phyloP scores from a whole-genome alignment of 257 asterid genomes.

The Buddleja alternifolia region DNA sequence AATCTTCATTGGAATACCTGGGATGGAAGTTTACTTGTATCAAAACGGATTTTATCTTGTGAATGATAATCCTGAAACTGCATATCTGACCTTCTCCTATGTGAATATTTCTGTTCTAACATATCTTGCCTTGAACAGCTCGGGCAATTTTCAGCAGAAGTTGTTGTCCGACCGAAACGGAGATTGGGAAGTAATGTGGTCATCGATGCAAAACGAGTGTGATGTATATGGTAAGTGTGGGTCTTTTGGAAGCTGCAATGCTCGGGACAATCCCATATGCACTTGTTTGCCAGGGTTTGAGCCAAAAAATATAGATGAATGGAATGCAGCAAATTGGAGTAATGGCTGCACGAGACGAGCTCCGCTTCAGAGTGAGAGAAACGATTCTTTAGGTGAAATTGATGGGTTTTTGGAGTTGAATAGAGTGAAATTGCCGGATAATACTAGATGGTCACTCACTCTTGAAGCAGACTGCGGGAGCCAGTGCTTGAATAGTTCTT shows the following conservation, averaged over 20 bases:
- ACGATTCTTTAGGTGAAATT: background rate
- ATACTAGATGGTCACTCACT: background rate
- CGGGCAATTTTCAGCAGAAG: conserved; percentile 29
- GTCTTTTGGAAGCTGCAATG: conserved; percentile 42
- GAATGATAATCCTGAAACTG: conserved; percentile 10
- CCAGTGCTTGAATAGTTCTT: conserved; percentile 23
- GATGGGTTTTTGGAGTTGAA: conserved; percentile 40
- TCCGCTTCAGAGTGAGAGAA: too few relatives aligned
- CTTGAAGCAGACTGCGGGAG: conserved; percentile 18
- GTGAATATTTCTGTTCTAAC: conserved; percentile 19
- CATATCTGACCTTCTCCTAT: conserved; percentile 28
- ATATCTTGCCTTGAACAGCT: conserved; percentile 20
- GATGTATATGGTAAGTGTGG: conserved; percentile 54
- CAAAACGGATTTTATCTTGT: conserved; percentile 37
- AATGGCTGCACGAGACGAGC: conserved; percentile 62
- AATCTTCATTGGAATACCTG: conserved; percentile 41
- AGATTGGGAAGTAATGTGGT: conserved; percentile 36
- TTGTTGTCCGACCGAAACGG: conserved; percentile 30
- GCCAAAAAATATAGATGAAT: conserved; percentile 37
- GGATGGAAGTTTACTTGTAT: conserved; percentile 1
- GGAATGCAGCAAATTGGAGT: conserved; percentile 53
- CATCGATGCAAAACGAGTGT: conserved; percentile 36
- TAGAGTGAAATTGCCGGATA: conserved; percentile 58
- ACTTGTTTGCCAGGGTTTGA: conserved; percentile 46
- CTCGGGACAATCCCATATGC: conserved; percentile 32